Evolutionary conservation across 1,284 basidiomycete species (phyloP), one percentile per base, ranked within the genome.

Genomic region (Hypsizygus ulmarius): DNA sequence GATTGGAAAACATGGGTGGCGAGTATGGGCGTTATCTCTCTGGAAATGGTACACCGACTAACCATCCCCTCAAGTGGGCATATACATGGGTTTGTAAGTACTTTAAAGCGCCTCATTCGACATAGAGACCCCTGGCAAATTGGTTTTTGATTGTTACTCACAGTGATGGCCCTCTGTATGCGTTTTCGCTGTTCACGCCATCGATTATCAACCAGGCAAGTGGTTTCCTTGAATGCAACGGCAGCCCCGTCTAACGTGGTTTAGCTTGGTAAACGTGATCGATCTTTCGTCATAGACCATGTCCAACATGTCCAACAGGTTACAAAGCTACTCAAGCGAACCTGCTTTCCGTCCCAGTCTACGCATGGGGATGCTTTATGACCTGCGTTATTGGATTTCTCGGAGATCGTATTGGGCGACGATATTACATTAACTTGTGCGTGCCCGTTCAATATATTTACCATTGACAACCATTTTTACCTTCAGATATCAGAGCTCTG

Each of bases 1-100:
- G 87, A 90, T 57, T 84, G 81, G 81, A 89, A 89, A 68, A 87
- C 83, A 0, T 89, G 82, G 78, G 55, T 85, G 12, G 79, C 75
- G 9, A 84, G 83, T 84, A 59, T 47, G 71, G 60, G 55, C 59
- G 59, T 14, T 75, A 18, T 34, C 35, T 16, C 16, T 29, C 10
- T 37, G 27, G n/a, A 37, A 14, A 19, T 36, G 19, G 27, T 7
- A 37, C n/a, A 10, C 8, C 51, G 32, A 48, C 11, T n/a, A 14
- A 12, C 34, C 29, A 39, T 39, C 37, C 15, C 28, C n/a, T 42
- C 15, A 9, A 83, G 81, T 80, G 71, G 60, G 79, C 3, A 69
- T 81, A 32, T 83, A 79, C 55, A 77, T 74, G 69, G 82, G 81
- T 35, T 72, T 73, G 69, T 71, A 55, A 39, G 69, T 58, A 12